Base-by-base conservation (phyloP, 2,329 filamentous ascomycete species). In the Reticulascus tulasneorum region DNA sequence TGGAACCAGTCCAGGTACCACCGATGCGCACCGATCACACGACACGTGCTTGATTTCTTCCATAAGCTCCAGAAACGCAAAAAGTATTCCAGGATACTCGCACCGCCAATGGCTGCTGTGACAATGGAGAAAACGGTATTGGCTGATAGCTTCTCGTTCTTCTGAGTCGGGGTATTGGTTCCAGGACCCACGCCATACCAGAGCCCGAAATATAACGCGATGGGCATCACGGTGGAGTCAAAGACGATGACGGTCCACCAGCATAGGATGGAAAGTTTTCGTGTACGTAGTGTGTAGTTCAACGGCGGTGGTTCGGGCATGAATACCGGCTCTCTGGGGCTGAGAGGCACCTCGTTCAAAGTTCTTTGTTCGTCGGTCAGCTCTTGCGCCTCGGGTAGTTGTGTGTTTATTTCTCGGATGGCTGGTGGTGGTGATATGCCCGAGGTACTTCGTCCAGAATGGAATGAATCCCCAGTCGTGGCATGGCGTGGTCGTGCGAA, bases 231-330 rank as follows among this genome's bases (percentile, higher is more conserved):
- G 40, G 78, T 61, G 33, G 70, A 75, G 56, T 82, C 77, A 39
- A 80, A 49, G 16, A 80, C 51, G 37, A 80, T 76, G 25, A 82
- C 52, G 1, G 60, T 60, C 77, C 77, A 81, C 59, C 81, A 81
- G 43, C 75, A 57, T 23, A 66, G 59, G 42, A 81, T 78, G 22
- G 67, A 62, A 55, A 67, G 70, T 50, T 76, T 77, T 28, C 77
- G 46, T 29, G 40, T 46, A 20, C 33, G 39, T 10, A 47, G 40
- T 11, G 36, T 46, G 45, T 47, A 47, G 16, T 47, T 47, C 2
- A 47, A 34, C 22, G 43, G 28, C 7, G 45, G 45, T 6, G 45
- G 45, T 2, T 31, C 35, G 7, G 40, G 28, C 16, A 35, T 29
- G 17, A 40, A 45, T 4, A 18, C 12, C 8, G 30, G 30, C 17